Base-by-base conservation (phyloP, 176 grass and related monocot species). In the Bromus sterilis region DNA sequence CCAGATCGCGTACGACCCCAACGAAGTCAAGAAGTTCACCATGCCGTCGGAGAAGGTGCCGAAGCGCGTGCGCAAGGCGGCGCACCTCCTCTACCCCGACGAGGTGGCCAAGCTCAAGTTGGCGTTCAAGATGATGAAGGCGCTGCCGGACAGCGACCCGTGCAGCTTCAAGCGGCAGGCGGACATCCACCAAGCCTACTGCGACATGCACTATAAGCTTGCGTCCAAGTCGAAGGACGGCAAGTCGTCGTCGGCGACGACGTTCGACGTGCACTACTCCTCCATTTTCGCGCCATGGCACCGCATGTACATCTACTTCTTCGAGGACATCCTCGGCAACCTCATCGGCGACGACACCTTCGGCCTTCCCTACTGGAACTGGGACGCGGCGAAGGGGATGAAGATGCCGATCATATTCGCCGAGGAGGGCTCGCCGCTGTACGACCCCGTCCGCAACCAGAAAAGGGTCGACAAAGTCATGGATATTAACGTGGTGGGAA, bases 241-340 rank as follows among this genome's bases (percentile, higher is more conserved):
- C n/a, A n/a, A 25, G n/a, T n/a, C n/a, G n/a, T n/a, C n/a, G n/a
- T 25, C 58, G 3, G 58, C 13, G 25, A 25, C 29, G 0, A 2
- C 5, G 9, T 61, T 61, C 26, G 58, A 61, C 58, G 58, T 61
- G 58, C 58, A 61, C 58, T 61, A 6, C 58, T 61, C 56, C 56
- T 93, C 88, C 88, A 44, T 93, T 18, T 93, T 93, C 74, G 89
- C 84, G 73, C 91, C 91, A 7, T 93, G 88, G 88, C 91, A 93
- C 75, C 80, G 82, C 25, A 88, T 85, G 65, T 93, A 88, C 75
- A 79, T 93, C 67, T 83, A 86, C 88, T 93, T 93, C 77, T 46
- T 88, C 49, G 88, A 90, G 88, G 35, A 74, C 15, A 82, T 85
- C 40, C 71, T 90, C 34, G 82, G 82, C 1, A 28, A 46, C 32